Base-by-base conservation (phyloP, 495 filamentous ascomycete genomes). In the Neurospora intermedia region DNA sequence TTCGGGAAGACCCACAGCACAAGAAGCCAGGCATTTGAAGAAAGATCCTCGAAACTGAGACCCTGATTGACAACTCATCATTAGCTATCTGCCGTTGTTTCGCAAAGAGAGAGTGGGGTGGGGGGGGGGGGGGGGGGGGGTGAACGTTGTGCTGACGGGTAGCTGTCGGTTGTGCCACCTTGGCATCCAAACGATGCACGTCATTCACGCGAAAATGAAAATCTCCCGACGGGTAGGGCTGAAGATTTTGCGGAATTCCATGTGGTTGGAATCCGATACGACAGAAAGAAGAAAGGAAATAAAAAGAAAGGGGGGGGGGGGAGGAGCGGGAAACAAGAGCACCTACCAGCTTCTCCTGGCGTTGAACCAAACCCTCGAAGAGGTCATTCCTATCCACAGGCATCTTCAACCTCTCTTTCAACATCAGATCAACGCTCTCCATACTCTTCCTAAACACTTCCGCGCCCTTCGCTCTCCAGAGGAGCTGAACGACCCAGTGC, bases 281-380 rank as follows among this genome's bases (percentile, higher is more conserved):
- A 40, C 9, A 2, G 9, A 40, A 10, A 40, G 9, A 40, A 10
- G 9, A 40, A 10, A 20, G 6, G 13, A 4, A 10, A 27, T 5
- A 54, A 27, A 54, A 23, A 15, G 10, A 2, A 27, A 27, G 27
- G 1, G 27, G 27, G 27, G 1, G 27, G 27, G 20, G 1, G 0
- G 4, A 27, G 23, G 39, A 40, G 8, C 39, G 39, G 18, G 16
- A 62, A 62, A 4, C 23, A 62, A 71, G 20, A 42, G n/a, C 3
- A 74, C 69, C 10, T 20, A 78, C 74, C 69, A 73, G 70, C 11
- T 75, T 78, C 38, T 80, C 76, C 40, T 80, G 80, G 43, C 80
- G 77, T 27, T 75, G 77, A 6, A 85, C 54, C 27, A 85, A 71
- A 0, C 82, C 81, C 69, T 83, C 81, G 40, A 84, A 83, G 16